Base-by-base conservation (phyloP, 768 basidiomycete genomes). In the Austroboletus festivus region DNA sequence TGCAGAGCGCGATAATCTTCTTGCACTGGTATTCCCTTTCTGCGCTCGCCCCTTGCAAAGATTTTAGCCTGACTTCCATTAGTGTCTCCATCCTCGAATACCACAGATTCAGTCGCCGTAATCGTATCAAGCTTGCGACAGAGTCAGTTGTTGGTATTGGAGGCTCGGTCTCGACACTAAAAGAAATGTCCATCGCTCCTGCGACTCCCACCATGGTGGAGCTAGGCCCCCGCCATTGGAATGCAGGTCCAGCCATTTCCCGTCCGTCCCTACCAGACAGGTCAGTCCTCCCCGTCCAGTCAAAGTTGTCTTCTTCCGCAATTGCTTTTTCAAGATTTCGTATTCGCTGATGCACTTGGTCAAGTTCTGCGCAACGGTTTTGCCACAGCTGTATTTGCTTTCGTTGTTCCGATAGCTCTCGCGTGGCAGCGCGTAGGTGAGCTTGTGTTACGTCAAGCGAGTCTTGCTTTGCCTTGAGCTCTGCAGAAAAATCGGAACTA, bases 1-100 rank as follows among this genome's bases (percentile, higher is more conserved):
- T 89, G 65, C 91, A 94, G 35, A 93, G 71, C 13, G 92, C 83
- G 21, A 99, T 85, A 51, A 98, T 85, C 71, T 83, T 93, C 70
- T 89, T 86, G 72, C 90, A 95, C 67, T 93, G 86, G 59, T 87
- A 85, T 63, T 93, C 89, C 69, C 88, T 92, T 70, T 93, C 91
- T 16, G 86, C 86, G 58, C 85, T 86, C 24, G 85, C 83, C 38
- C 86, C 89, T 56, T 89, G 82, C 54, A 94, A 67, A 26, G 75
- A 74, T 60, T 78, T 77, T 50, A 96, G 68, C 51, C 89, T 77
- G 51, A 79, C 75, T 53, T 80, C 73, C 67, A 95, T 79, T 51
- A 95, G 60, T 47, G 80, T 78, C 58, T 92, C 84, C 70, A 89
- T 81, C 47, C 90, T 75, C 47, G 76, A 63, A 64, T 96, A 85